Evolutionary conservation across 768 basidiomycete genomes (phyloP).

Genomic region (Calocera cornea): DNA sequence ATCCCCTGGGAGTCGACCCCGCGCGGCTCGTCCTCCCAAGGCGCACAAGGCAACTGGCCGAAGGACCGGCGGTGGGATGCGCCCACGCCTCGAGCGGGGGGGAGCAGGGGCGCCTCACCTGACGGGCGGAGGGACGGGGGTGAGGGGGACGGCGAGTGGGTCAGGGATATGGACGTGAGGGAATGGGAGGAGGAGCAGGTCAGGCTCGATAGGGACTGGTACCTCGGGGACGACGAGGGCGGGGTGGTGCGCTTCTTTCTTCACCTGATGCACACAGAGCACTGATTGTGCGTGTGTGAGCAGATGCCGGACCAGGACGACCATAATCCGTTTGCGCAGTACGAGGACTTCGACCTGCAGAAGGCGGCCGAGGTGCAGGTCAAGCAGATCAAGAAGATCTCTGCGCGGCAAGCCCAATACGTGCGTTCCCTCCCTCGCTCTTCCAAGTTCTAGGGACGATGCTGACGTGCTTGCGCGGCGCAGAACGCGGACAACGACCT

Average conservation of each 20-base stretch:
- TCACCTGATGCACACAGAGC: not conserved
- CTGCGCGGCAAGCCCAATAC: conserved; percentile 92
- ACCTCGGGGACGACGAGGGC: conserved; percentile 79
- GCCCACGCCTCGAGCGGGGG: conserved; percentile 51
- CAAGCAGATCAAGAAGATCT: conserved; percentile 74
- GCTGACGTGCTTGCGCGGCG: conserved; percentile 16
- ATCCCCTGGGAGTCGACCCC: conserved; percentile 93
- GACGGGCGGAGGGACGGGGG: conserved; percentile 49
- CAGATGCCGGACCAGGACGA: conserved; percentile 59
- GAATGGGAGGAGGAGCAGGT: conserved; percentile 99
- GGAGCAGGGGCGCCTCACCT: conserved; percentile 39
- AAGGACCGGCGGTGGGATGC: conserved; percentile 57
- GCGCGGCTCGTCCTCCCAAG: conserved; percentile 37
- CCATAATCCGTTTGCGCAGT: conserved; percentile 83
- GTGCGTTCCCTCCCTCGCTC: conserved; percentile 33
- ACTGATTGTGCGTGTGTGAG: not conserved
- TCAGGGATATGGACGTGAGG: conserved; percentile 43
- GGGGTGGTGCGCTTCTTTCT: conserved; percentile 37
- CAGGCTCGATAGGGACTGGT: conserved; percentile 89
- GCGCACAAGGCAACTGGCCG: not conserved
- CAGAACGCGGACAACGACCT: conserved; percentile 96
- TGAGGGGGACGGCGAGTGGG: conserved; percentile 27
- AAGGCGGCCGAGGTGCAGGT: conserved; percentile 64
- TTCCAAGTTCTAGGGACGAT: not conserved
- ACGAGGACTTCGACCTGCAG: conserved; percentile 62